phyloP scores from a whole-genome alignment of 2,329 filamentous ascomycete species.

The Gaeumannomyces sp. region DNA sequence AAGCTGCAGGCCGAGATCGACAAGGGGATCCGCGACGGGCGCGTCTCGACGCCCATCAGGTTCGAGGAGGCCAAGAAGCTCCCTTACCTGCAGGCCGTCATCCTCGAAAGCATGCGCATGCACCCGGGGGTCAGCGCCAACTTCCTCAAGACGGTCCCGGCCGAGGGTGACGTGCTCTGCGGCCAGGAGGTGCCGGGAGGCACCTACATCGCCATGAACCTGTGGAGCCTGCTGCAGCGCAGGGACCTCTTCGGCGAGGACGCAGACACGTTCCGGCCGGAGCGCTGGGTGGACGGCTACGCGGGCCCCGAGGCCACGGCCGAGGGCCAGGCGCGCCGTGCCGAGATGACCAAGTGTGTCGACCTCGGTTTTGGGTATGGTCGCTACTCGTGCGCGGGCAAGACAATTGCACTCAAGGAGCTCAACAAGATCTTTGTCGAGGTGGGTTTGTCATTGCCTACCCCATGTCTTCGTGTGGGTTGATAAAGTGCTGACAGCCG shows the following conservation, averaged over 20 bases:
- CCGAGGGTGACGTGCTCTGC: slow-evolving; percentile 38
- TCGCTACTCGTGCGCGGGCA: slow-evolving; percentile 31
- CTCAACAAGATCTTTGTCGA: slow-evolving; percentile 34
- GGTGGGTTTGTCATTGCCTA: slow-evolving; percentile 20
- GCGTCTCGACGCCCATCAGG: slow-evolving; percentile 39
- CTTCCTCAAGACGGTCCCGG: slow-evolving; percentile 35
- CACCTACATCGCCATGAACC: slow-evolving; percentile 29
- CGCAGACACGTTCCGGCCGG: slow-evolving; percentile 11
- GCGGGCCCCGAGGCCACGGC: background rate
- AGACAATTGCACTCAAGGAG: slow-evolving; percentile 33
- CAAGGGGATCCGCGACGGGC: slow-evolving; percentile 24
- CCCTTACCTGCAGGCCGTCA: slow-evolving; percentile 66
- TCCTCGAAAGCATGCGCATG: slow-evolving; percentile 70
- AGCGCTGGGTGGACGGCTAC: slow-evolving; percentile 9
- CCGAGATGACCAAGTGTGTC: slow-evolving; percentile 19
- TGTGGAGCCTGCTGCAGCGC: slow-evolving; percentile 26
- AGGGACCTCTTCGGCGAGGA: slow-evolving; percentile 10
- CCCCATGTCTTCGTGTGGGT: background rate
- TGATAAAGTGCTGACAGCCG: background rate
- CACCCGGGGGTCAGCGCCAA: slow-evolving; percentile 38
- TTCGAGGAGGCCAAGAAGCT: slow-evolving; percentile 79
- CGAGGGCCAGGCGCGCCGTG: slow-evolving; percentile 27
- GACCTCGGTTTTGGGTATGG: slow-evolving; percentile 33
- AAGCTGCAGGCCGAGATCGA: background rate
- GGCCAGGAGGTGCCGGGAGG: slow-evolving; percentile 34